These are phyloP conservation scores for Fraxinus quadrangulata DNA, from an alignment of 257 asterid genomes.

Conservation along the genomic window DNA sequence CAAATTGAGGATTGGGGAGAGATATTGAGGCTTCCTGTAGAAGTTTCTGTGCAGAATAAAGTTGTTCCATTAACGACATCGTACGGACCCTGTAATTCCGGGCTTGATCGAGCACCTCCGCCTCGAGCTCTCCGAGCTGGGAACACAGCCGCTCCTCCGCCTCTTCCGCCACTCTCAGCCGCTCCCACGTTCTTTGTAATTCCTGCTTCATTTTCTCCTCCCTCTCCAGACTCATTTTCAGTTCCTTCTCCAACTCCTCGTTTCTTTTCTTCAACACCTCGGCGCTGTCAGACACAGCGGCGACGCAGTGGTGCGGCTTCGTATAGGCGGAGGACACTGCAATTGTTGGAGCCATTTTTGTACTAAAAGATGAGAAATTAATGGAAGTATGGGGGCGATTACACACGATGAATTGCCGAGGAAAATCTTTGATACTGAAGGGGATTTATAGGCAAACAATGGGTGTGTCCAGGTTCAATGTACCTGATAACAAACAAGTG, in stretches of 20 bases:
- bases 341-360: constrained; percentile 49
- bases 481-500: constrained; percentile 29
- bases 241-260: constrained; percentile 67
- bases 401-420: background rate
- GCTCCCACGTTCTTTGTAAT: constrained; percentile 36
- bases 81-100: constrained; percentile 49
- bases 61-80: constrained; percentile 50
- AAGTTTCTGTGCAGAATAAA: constrained; percentile 41
- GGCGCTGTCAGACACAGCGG: constrained; percentile 20
- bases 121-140: constrained; percentile 86
- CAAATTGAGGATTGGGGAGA: constrained; percentile 22
- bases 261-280: constrained; percentile 58
- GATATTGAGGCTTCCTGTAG: constrained; percentile 31
- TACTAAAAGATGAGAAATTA: background rate
- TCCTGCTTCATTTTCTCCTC: constrained; percentile 63
- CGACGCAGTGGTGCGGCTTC: constrained; percentile 14
- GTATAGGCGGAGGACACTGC: constrained; percentile 28
- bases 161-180: constrained; percentile 79
- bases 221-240: constrained; percentile 54
- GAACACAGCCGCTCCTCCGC: constrained; percentile 85
- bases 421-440: background rate
- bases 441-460: constrained; percentile 37
- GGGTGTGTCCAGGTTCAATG: constrained; percentile 74
- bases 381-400: background rate
- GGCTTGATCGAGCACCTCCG: constrained; percentile 72